Evolutionary conservation across 441 rosid genomes (phyloP).

Genomic region (Gossypium gossypioides): DNA sequence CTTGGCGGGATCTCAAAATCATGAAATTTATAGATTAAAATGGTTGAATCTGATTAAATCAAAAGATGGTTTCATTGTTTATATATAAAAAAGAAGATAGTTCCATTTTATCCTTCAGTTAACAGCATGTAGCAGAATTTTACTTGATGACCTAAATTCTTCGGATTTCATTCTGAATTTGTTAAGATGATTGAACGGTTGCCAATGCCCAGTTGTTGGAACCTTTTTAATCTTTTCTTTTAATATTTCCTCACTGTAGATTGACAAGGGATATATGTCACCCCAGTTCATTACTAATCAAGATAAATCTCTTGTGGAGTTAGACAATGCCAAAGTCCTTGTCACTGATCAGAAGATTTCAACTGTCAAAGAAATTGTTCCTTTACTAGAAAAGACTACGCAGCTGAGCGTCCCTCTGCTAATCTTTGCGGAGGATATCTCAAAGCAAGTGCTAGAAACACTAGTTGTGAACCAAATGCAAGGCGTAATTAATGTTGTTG

Average conservation of each 20-base stretch:
- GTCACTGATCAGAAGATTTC: constrained; percentile 73
- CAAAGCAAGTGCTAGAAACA: constrained; percentile 56
- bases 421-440: constrained; percentile 74
- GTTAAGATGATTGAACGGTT: background rate
- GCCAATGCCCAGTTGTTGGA: background rate
- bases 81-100: background rate
- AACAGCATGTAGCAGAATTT: background rate
- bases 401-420: constrained; percentile 81
- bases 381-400: constrained; percentile 70
- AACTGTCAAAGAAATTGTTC: constrained; percentile 56
- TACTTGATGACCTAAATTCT: background rate
- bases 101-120: background rate
- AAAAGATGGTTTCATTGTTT: background rate
- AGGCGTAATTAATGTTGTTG: constrained; percentile 76
- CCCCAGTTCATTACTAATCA: constrained; percentile 78
- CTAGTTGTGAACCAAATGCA: constrained; percentile 60
- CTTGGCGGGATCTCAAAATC: background rate
- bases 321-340: constrained; percentile 67
- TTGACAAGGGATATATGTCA: constrained; percentile 84
- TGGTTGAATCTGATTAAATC: background rate
- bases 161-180: background rate
- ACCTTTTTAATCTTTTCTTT: background rate
- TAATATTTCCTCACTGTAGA: constrained; percentile 31
- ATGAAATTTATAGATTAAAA: background rate
- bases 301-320: constrained; percentile 66